A percentile compares a stretch with the other conserved stretches of the same genome.
Evolutionary conservation across 768 basidiomycete genomes (phyloP).

Genomic region (Mycena haematopus): DNA sequence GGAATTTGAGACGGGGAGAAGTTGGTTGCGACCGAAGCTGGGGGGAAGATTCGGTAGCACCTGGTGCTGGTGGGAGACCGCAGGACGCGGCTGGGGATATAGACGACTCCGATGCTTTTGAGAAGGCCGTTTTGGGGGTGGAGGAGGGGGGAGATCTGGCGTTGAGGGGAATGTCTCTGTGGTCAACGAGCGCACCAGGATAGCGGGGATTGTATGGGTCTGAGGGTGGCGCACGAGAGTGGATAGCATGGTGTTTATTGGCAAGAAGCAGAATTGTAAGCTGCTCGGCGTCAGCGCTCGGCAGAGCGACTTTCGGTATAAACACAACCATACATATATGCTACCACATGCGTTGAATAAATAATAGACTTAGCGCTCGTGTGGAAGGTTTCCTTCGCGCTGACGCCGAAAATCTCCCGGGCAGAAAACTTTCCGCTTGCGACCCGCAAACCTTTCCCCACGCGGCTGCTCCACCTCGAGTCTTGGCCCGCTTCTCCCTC

Average conservation of each 20-base stretch:
- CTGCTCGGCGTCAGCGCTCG: neutral
- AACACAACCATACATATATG: slow-evolving; percentile 1
- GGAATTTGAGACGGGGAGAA: slow-evolving; percentile 78
- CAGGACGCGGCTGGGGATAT: slow-evolving; percentile 56
- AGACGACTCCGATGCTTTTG: slow-evolving; percentile 46
- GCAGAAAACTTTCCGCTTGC: slow-evolving; percentile 33
- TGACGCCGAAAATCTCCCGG: slow-evolving; percentile 47
- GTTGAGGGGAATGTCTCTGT: slow-evolving; percentile 49
- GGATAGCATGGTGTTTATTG: slow-evolving; percentile 31
- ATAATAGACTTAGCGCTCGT: slow-evolving; percentile 26
- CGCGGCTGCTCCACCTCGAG: slow-evolving; percentile 36
- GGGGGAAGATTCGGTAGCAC: slow-evolving; percentile 65
- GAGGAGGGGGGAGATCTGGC: slow-evolving; percentile 42
- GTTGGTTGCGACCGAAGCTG: slow-evolving; percentile 81
- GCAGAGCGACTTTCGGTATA: neutral
- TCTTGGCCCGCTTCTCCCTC: slow-evolving; percentile 42
- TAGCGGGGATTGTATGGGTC: slow-evolving; percentile 29
- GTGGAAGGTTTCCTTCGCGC: slow-evolving; percentile 55
- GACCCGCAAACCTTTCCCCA: slow-evolving; percentile 27
- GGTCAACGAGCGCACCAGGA: slow-evolving; percentile 47
- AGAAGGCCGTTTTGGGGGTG: slow-evolving; percentile 39
- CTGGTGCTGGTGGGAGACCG: slow-evolving; percentile 42
- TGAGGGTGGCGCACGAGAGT: slow-evolving; percentile 26
- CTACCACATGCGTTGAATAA: neutral
- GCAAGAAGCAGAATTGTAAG: slow-evolving; percentile 11